A percentile compares a stretch with the other conserved stretches of the same genome.
These are phyloP conservation scores for Bathelium albidoporum DNA, from an alignment of 495 filamentous ascomycete species.

Conservation along the genomic window DNA sequence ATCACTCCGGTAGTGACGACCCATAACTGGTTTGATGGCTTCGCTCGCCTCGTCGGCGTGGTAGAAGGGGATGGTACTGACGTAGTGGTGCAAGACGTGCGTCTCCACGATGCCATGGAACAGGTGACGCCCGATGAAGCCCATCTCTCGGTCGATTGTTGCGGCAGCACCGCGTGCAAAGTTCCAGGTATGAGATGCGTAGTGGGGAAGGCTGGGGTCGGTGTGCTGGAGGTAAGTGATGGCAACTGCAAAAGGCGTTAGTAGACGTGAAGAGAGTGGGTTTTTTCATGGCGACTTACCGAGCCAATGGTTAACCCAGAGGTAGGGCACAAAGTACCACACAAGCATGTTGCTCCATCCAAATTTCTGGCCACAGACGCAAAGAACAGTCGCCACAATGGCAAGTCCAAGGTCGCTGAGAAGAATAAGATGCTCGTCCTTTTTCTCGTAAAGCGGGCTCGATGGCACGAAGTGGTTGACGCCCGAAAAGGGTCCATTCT, in stretches of 20 bases:
- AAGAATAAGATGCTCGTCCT: slow-evolving; percentile 59
- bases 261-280: slow-evolving; percentile 6
- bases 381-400: slow-evolving; percentile 25
- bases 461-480: slow-evolving; percentile 91
- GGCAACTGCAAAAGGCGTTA: slow-evolving; percentile 27
- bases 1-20: slow-evolving; percentile 66
- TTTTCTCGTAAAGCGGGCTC: slow-evolving; percentile 84
- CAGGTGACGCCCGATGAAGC: slow-evolving; percentile 75
- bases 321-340: slow-evolving; percentile 90
- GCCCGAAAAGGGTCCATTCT: slow-evolving; percentile 60
- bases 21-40: slow-evolving; percentile 75
- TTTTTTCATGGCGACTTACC: slow-evolving; percentile 40
- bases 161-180: slow-evolving; percentile 76
- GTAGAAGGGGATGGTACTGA: slow-evolving; percentile 81
- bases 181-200: slow-evolving; percentile 65
- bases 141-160: slow-evolving; percentile 82
- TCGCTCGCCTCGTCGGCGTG: slow-evolving; percentile 79
- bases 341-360: slow-evolving; percentile 79
- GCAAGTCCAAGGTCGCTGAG: slow-evolving; percentile 56
- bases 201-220: slow-evolving; percentile 77
- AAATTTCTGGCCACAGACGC: slow-evolving; percentile 46
- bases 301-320: slow-evolving; percentile 99
- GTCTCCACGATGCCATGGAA: slow-evolving; percentile 90
- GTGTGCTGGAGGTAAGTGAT: slow-evolving; percentile 84
- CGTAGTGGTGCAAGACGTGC: slow-evolving; percentile 83